Evolutionary conservation across 371 early-diverging fungal genomes (phyloP).

Genomic region (Actinomortierella ambigua): DNA sequence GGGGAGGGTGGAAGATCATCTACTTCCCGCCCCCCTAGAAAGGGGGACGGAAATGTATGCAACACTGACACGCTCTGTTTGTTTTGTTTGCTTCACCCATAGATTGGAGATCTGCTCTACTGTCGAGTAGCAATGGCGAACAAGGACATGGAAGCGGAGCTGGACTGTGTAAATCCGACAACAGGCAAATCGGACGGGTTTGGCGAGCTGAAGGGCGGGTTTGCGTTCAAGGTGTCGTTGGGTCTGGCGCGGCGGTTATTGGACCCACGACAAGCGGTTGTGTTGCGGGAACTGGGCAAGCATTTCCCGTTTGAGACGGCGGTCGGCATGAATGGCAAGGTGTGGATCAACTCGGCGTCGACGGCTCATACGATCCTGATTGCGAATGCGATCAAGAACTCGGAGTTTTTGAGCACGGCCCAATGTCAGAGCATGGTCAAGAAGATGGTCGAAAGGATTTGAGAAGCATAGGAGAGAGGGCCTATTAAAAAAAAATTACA

Average conservation of each 20-base stretch:
- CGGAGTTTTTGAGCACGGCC: conserved; percentile 66
- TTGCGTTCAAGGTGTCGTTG: conserved; percentile 73
- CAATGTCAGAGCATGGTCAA: conserved; percentile 75
- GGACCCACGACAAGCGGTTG: conserved; percentile 64
- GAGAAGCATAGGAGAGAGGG: neutral
- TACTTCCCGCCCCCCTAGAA: neutral
- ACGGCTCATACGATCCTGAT: conserved; percentile 64
- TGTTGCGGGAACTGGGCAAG: conserved; percentile 69
- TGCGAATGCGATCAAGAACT: conserved; percentile 75
- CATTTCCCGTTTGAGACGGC: conserved; percentile 87
- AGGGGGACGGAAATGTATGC: no score
- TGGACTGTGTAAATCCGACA: conserved; percentile 85
- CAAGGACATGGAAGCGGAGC: conserved; percentile 95
- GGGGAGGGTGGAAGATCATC: no score
- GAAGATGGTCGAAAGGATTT: conserved; percentile 49
- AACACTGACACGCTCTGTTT: no score
- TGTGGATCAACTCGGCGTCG: conserved; percentile 84
- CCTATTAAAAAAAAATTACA: neutral
- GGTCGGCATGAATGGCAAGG: conserved; percentile 92
- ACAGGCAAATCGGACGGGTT: conserved; percentile 79
- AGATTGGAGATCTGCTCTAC: conserved; percentile 82
- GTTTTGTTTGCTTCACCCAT: conserved; percentile 8
- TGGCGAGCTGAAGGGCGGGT: conserved; percentile 80
- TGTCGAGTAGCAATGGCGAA: conserved; percentile 86
- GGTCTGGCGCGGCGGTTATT: conserved; percentile 73